Evolutionary conservation across 805 yeast species (phyloP), one percentile per base, ranked within the genome.

Genomic region (Phaffomyces thermotolerans): DNA sequence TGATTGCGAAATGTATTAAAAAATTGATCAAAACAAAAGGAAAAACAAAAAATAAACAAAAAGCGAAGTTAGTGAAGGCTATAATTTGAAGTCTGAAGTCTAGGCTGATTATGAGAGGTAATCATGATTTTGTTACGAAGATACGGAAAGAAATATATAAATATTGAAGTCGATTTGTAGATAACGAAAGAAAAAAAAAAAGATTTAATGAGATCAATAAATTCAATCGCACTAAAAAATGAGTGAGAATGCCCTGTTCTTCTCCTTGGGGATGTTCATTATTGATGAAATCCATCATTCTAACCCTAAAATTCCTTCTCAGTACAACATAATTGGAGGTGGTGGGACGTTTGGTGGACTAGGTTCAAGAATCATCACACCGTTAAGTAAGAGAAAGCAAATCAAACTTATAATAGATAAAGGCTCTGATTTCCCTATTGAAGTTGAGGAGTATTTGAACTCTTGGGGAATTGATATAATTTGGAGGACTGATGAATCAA

Each of bases 231-330:
- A 17, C 1, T 3, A 33, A 33, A 12, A 14, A 27, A 18, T 27
- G 29, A 14, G 33, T 17, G 39, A 37, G 27, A 37, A 12, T 29
- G 18, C 37, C 2, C 39, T 73, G 9, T 74, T 86, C 55, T 71
- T 83, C 18, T 74, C 95, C 1, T 68, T 85, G 68, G 98, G 96
- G 37, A 82, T 90, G 87, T 84, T 88, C 64, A 88, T 91, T 54
- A 73, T 90, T 15, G 98, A 90, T 61, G 95, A 87, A 50, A 86
- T 89, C 52, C 79, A 76, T 44, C 79, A 76, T 54, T 72, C 76
- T 0, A 58, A 44, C 3, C 43, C 41, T 8, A 40, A 52, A 61
- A 36, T 37, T 42, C 50, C 64, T 49, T 40, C 65, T 45, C 68
- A 66, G 50, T 59, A 53, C 48, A 60, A 85, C 57, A 70, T 90